phyloP scores from a whole-genome alignment of 352 stramenopile genomes.

The Globisporangium uncinulatum region DNA sequence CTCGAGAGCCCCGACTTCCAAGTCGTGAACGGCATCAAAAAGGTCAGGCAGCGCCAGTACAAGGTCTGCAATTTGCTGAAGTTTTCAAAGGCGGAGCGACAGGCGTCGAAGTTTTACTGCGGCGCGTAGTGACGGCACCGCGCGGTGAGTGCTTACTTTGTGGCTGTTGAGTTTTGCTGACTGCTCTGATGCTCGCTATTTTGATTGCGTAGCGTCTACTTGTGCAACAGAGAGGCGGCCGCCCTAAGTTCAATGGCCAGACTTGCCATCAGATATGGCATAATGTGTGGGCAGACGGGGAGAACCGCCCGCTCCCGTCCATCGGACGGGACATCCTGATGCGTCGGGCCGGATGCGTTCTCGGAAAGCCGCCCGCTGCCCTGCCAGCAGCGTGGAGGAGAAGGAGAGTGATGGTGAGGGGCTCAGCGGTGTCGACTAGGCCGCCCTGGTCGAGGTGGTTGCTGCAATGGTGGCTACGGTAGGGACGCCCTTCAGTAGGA shows the following conservation, averaged over 20 bases:
- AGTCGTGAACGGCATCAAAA: background rate
- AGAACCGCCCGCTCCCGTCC: background rate
- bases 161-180: background rate
- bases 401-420: no score
- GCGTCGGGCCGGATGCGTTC: no score
- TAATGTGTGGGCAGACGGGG: background rate
- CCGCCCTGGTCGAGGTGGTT: no score
- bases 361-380: no score
- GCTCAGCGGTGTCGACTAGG: no score
- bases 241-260: background rate
- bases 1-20: background rate
- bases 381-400: no score
- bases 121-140: background rate
- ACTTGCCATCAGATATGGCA: background rate
- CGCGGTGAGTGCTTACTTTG: background rate
- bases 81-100: background rate
- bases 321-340: background rate
- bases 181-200: no score
- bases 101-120: background rate
- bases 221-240: background rate
- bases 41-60: background rate
- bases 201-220: background rate
- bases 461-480: no score
- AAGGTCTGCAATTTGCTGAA: background rate
- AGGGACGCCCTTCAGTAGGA: no score